phyloP scores from a whole-genome alignment of 2,329 filamentous ascomycete genomes.

The Talaromyces sp. region DNA sequence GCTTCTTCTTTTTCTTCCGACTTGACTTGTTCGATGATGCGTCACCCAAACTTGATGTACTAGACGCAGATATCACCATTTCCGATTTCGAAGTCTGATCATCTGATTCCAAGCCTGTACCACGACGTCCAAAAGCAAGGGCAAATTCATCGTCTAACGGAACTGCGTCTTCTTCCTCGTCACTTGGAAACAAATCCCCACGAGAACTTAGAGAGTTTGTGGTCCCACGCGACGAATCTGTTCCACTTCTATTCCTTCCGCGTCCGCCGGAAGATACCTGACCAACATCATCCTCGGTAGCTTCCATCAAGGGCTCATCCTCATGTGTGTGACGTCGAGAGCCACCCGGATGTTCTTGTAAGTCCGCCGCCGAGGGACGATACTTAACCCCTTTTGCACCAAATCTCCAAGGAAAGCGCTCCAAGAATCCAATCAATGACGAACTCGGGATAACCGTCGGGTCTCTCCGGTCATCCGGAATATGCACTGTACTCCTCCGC shows the following conservation, averaged over 20 bases:
- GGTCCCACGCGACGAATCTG: conserved; percentile 77
- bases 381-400: conserved; percentile 79
- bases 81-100: conserved; percentile 67
- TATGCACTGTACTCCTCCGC: conserved; percentile 59
- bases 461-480: conserved; percentile 61
- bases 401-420: conserved; percentile 80
- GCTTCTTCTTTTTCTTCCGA: conserved; percentile 38
- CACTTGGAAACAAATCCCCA: conserved; percentile 88
- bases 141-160: conserved; percentile 91
- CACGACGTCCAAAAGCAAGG: conserved; percentile 73
- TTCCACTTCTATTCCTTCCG: conserved; percentile 68
- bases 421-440: conserved; percentile 81
- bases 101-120: conserved; percentile 60
- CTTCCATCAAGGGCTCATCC: conserved; percentile 70
- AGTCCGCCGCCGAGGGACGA: conserved; percentile 84
- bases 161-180: conserved; percentile 92
- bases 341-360: conserved; percentile 79
- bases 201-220: conserved; percentile 84
- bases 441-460: conserved; percentile 89
- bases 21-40: conserved; percentile 47
- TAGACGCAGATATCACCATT: conserved; percentile 44
- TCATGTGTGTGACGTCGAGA: conserved; percentile 55
- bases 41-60: conserved; percentile 50
- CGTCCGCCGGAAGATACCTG: conserved; percentile 17
- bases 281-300: conserved; percentile 48